Base-by-base conservation (phyloP, 2,329 filamentous ascomycete genomes). In the Penicillium carneum region DNA sequence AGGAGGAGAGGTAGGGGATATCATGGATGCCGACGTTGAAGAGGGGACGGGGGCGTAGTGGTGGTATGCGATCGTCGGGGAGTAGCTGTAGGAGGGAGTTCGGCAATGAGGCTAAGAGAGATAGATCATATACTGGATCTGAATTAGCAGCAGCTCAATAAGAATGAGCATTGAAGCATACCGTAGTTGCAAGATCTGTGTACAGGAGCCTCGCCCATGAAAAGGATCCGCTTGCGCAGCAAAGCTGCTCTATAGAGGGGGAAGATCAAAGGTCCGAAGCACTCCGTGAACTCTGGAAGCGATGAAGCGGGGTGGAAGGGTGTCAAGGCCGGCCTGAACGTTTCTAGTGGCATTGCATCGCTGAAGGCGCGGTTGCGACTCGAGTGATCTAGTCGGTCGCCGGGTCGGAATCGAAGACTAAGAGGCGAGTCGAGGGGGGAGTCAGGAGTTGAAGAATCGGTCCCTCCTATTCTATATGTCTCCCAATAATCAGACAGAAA, bases 11-110 rank as follows among this genome's bases (percentile, higher is more conserved):
- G 59, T 90, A 87, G 5, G 91, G 87, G 51, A 99, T 97, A 73
- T 99, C 95, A 75, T 97, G 91, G 16, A 99, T 89, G 51, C 95
- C 95, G 61, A 99, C 86, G 54, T 90, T 93, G 80, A 98, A 99
- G n/a, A 99, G 84, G 0, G 94, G 90, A 26, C 88, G 86, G 33
- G 95, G 84, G 61, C 92, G 79, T 14, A 81, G 84, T 62, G 90
- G 84, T 0, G 86, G 83, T 29, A 87, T 83, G 3, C 86, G 84
- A 29, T 84, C 83, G 0, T 85, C 76, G 20, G 89, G 86, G n/a
- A 97, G 82, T 14, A 89, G 80, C 53, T 93, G 87, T 59, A 85
- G 83, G 45, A 93, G 85, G 33, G 90, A 87, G 39, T 89, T 84
- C 31, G 95, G 93, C 45, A 98, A 89, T 69, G 93, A 96, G 46